Evolutionary conservation across 441 rosid species (phyloP), one percentile per base, ranked within the genome.

Genomic region (Gossypium gossypioides): DNA sequence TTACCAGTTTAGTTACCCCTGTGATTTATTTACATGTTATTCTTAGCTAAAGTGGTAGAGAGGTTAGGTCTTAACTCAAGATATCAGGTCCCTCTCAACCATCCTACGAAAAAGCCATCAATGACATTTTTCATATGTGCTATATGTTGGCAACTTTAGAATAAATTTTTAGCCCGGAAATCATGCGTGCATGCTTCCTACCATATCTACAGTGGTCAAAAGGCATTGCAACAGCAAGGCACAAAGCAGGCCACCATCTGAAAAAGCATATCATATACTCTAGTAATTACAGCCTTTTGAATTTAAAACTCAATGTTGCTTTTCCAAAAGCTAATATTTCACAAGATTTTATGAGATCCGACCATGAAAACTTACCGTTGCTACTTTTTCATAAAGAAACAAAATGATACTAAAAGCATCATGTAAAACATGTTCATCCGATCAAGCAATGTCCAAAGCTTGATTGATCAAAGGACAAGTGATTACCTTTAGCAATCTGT

Each of bases 321-420:
- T 80, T 80, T 77, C 19, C 29, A 65, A 81, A 81, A 78, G 81
- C 75, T 69, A 60, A 65, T 60, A 69, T 48, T 60, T 52, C 67
- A 64, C 69, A n/a, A 34, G 64, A 65, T 51, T 15, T 46, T 66
- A 51, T 7, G 12, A 55, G 46, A 59, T 27, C 4, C 37, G 16
- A 37, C 7, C 22, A 16, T 24, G 25, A 46, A 24, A 56, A 15
- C 64, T 62, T 40, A 64, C 68, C 68, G 68, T 64, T 64, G 68
- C 15, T 40, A 40, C 8, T 37, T 37, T 62, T 37, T 62, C 15
- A 40, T 2, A 37, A 62, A 18, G 68, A 62, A 6, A 37, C 25
- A 18, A 62, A 37, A 18, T 18, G 50, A n/a, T 19, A 21, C 4
- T 10, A 64, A 42, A 64, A 42, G 54, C 34, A 64, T 64, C 3